A percentile compares a stretch with the other conserved stretches of the same genome.
These are phyloP conservation scores for Anisogramma anomala DNA, from an alignment of 2,329 filamentous ascomycete species.

Conservation along the genomic window DNA sequence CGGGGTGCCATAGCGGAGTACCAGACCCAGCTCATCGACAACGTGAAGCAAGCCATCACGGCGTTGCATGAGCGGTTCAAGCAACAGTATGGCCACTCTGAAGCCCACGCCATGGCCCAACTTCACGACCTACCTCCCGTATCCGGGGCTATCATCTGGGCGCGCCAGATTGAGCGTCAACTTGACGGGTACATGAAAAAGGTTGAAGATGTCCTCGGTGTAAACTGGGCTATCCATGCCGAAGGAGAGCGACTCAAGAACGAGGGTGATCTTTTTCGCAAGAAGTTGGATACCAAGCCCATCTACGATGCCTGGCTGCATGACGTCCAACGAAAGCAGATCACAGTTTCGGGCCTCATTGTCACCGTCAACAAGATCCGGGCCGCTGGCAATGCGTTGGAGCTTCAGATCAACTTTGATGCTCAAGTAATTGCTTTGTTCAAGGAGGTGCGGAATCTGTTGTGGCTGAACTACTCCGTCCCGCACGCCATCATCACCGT, in stretches of 20 bases:
- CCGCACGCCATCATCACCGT: slow-evolving; percentile 91
- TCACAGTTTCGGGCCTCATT: slow-evolving; percentile 82
- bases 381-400: slow-evolving; percentile 78
- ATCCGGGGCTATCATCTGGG: slow-evolving; percentile 95
- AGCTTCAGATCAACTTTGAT: slow-evolving; percentile 92
- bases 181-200: slow-evolving; percentile 96
- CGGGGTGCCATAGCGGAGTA: slow-evolving; percentile 96
- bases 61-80: slow-evolving; percentile 94
- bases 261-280: slow-evolving; percentile 86
- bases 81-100: slow-evolving; percentile 95
- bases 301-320: slow-evolving; percentile 95
- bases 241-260: slow-evolving; percentile 89
- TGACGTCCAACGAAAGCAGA: slow-evolving; percentile 77
- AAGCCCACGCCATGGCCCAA: slow-evolving; percentile 96
- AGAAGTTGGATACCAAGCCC: slow-evolving; percentile 86
- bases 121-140: slow-evolving; percentile 91
- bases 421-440: slow-evolving; percentile 94
- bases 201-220: slow-evolving; percentile 93
- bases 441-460: slow-evolving; percentile 93
- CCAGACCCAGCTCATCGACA: slow-evolving; percentile 94
- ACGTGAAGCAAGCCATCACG: slow-evolving; percentile 92
- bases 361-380: slow-evolving; percentile 84
- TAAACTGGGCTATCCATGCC: slow-evolving; percentile 86
- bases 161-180: slow-evolving; percentile 91
- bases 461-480: slow-evolving; percentile 89